These are phyloP conservation scores for Cyberlindnera petersonii DNA, from an alignment of 805 yeast genomes.

Conservation along the genomic window DNA sequence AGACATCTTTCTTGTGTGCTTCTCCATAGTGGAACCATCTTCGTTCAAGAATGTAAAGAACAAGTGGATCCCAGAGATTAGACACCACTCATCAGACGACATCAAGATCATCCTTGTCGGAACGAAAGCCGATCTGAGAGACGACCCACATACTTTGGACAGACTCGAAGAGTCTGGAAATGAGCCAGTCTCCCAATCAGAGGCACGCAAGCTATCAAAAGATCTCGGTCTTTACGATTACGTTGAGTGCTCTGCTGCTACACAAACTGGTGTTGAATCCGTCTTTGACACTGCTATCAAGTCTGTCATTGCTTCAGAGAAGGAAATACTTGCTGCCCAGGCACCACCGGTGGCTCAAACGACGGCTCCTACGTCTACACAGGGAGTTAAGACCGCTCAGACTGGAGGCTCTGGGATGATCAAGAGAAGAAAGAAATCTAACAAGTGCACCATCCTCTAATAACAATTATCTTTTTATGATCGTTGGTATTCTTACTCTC, in stretches of 20 bases:
- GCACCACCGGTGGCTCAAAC: not conserved
- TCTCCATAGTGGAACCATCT: conserved; percentile 76
- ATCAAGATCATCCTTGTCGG: conserved; percentile 73
- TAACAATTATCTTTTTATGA: not conserved
- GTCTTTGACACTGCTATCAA: conserved; percentile 81
- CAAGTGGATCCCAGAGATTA: conserved; percentile 84
- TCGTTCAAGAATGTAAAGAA: conserved; percentile 76
- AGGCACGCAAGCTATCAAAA: conserved; percentile 64
- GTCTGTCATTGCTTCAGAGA: conserved; percentile 43
- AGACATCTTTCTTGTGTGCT: conserved; percentile 81
- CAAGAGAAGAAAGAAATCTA: conserved; percentile 13
- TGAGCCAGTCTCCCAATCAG: conserved; percentile 56
- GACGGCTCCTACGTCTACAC: not conserved
- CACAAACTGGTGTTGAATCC: conserved; percentile 80
- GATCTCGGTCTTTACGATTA: conserved; percentile 71
- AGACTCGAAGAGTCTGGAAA: conserved; percentile 54
- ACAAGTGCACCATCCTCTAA: conserved; percentile 10
- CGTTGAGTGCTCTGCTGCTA: conserved; percentile 86
- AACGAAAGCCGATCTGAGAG: conserved; percentile 84
- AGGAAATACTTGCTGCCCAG: conserved; percentile 11
- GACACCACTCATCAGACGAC: conserved; percentile 75
- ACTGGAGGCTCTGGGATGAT: conserved; percentile 4
- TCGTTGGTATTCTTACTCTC: not conserved
- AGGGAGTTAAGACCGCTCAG: conserved; percentile 5
- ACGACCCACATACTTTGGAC: conserved; percentile 71